A percentile compares a stretch with the other conserved stretches of the same genome.
phyloP scores from a whole-genome alignment of 148 eudicot species.

The Euryodendron excelsum region DNA sequence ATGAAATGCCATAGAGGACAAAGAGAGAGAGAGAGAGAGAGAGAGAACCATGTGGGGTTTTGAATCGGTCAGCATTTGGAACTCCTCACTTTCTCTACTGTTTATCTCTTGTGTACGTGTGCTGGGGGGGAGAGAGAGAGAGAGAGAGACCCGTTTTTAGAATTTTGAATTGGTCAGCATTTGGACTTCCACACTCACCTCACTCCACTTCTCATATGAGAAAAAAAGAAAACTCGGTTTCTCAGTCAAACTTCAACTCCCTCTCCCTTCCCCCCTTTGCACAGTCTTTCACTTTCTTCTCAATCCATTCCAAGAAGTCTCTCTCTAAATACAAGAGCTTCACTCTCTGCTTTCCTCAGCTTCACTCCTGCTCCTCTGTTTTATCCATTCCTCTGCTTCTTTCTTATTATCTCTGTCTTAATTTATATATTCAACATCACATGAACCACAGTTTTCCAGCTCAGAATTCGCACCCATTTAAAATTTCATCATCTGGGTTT shows the following conservation, averaged over 20 bases:
- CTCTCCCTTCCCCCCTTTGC: conserved; percentile 26
- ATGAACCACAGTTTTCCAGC: too few relatives aligned
- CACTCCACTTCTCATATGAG: conserved; percentile 25
- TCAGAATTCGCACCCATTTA: too few relatives aligned
- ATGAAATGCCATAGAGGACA: background rate
- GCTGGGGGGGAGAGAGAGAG: too few relatives aligned
- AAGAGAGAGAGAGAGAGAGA: background rate
- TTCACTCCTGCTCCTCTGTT: background rate
- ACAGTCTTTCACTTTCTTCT: background rate
- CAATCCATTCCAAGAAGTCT: background rate
- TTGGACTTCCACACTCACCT: conserved; percentile 12
- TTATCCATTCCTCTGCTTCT: background rate
- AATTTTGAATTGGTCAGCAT: conserved; percentile 36
- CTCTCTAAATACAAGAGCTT: conserved; percentile 24
- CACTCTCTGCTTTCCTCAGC: conserved; percentile 17
- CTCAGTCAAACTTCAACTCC: conserved; percentile 47
- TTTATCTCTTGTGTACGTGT: background rate
- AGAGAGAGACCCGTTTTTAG: too few relatives aligned
- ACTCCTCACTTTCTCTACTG: conserved; percentile 2
- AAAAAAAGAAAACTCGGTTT: conserved; percentile 58
- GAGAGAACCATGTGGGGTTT: conserved; percentile 11
- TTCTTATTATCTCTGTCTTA: background rate
- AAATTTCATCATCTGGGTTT: background rate
- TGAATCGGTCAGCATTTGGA: conserved; percentile 35
- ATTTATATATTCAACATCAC: too few relatives aligned